Percentiles rank a stretch among this genome's conserved stretches.
Conservation (phyloP, 2,329 filamentous ascomycete species). For the Apiospora malaysiana region DNA sequence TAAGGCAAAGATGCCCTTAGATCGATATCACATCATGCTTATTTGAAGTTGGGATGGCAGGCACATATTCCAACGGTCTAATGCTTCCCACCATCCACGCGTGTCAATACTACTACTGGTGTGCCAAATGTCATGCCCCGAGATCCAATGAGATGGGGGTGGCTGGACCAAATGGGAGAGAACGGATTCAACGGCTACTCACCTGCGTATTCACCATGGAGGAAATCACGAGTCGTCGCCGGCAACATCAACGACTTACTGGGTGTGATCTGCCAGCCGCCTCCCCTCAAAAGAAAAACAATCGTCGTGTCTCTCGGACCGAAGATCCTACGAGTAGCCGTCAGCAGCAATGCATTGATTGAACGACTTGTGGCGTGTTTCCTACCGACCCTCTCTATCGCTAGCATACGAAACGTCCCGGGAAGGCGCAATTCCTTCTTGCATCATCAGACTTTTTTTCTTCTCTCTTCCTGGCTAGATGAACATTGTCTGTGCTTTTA, state of each 20-base stretch:
- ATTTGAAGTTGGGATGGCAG: conserved; percentile 7
- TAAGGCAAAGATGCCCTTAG: not conserved
- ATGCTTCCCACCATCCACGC: too few relatives aligned
- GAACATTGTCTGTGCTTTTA: not conserved
- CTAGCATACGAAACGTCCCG: not conserved
- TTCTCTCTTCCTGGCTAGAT: not conserved
- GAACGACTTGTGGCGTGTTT: not conserved
- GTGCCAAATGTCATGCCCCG: not conserved
- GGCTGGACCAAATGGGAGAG: not conserved
- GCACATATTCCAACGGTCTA: not conserved
- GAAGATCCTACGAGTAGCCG: not conserved
- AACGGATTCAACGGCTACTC: too few relatives aligned
- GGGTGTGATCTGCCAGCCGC: too few relatives aligned
- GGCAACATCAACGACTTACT: too few relatives aligned
- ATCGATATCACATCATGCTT: not conserved
- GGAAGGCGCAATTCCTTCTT: not conserved
- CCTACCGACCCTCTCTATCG: not conserved
- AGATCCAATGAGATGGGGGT: not conserved
- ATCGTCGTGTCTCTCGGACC: too few relatives aligned
- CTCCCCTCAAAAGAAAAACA: too few relatives aligned
- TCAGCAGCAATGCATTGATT: not conserved
- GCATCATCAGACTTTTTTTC: not conserved
- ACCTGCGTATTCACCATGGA: too few relatives aligned
- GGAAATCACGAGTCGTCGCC: too few relatives aligned
- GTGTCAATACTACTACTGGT: not conserved